phyloP scores from a whole-genome alignment of 31 red algal genomes.

The Bonnemaisonia californica region DNA sequence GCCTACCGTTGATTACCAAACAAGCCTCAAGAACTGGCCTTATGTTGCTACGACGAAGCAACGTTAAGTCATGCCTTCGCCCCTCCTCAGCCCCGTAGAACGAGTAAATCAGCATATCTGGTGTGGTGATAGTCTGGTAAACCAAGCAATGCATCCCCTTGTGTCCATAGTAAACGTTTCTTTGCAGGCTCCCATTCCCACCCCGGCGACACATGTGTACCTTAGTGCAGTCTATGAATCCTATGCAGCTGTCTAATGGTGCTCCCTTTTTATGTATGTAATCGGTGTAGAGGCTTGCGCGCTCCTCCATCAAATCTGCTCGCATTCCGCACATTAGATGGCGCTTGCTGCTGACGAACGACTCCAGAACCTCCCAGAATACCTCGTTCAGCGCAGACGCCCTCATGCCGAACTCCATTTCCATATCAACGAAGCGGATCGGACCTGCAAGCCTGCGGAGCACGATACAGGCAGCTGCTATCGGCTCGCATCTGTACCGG shows the following conservation, averaged over 20 bases:
- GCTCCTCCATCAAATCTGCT: background rate
- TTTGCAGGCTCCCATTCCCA: background rate
- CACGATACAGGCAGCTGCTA: no score
- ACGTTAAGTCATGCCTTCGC: conserved; percentile 33
- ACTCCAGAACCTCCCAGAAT: background rate
- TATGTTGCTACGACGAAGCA: conserved; percentile 11
- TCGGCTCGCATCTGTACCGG: no score
- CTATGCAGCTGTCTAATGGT: background rate
- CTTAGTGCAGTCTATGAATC: conserved; percentile 25
- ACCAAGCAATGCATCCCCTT: background rate
- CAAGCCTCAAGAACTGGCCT: background rate
- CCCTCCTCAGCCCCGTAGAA: conserved; percentile 3
- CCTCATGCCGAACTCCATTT: background rate
- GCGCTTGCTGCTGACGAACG: background rate
- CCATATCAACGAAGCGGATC: no score
- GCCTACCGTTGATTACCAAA: conserved; percentile 21
- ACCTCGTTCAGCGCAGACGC: background rate
- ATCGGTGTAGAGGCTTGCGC: no score
- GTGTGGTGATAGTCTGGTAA: background rate
- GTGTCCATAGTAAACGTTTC: background rate
- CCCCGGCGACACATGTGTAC: conserved; percentile 8
- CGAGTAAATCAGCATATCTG: background rate
- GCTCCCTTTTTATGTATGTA: background rate
- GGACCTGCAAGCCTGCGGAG: no score
- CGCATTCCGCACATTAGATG: background rate